These are phyloP conservation scores for Boehmeria nivea DNA, from an alignment of 306 rosid genomes.

Conservation along the genomic window DNA sequence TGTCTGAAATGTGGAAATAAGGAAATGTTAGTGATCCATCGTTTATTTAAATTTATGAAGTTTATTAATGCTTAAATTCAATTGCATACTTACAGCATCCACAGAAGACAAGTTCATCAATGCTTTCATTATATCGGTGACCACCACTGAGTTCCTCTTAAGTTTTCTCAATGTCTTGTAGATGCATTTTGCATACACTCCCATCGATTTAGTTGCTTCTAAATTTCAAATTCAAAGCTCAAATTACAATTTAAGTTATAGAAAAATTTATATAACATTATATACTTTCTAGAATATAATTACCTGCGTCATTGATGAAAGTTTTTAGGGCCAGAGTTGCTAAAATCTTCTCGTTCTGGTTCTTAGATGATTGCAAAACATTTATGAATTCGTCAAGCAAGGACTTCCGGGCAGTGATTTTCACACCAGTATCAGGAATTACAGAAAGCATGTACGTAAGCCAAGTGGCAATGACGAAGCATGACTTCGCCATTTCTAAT, in stretches of 20 bases:
- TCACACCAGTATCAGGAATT: slow-evolving; percentile 81
- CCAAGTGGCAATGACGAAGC: slow-evolving; percentile 88
- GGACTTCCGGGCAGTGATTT: slow-evolving; percentile 56
- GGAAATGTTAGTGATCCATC: neutral
- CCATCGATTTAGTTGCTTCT: slow-evolving; percentile 72
- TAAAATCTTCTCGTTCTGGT: slow-evolving; percentile 70
- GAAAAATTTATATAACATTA: neutral
- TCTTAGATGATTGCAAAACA: slow-evolving; percentile 67
- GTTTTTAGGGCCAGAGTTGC: slow-evolving; percentile 71
- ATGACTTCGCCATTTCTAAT: slow-evolving; percentile 54
- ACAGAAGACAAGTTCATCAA: slow-evolving; percentile 74
- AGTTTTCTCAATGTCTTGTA: slow-evolving; percentile 70
- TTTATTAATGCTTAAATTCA: neutral
- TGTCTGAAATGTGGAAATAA: slow-evolving; percentile 37
- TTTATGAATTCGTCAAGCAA: slow-evolving; percentile 67
- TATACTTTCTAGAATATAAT: neutral
- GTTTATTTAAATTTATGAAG: neutral
- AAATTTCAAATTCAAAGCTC: slow-evolving; percentile 18
- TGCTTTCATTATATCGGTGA: slow-evolving; percentile 56
- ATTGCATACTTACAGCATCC: slow-evolving; percentile 54
- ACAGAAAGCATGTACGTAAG: slow-evolving; percentile 71
- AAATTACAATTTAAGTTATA: neutral
- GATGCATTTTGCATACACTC: slow-evolving; percentile 65
- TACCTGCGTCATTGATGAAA: slow-evolving; percentile 63
- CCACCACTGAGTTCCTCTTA: slow-evolving; percentile 52